Conservation (phyloP, 805 yeast genomes). For the Sungouiella blattae region DNA sequence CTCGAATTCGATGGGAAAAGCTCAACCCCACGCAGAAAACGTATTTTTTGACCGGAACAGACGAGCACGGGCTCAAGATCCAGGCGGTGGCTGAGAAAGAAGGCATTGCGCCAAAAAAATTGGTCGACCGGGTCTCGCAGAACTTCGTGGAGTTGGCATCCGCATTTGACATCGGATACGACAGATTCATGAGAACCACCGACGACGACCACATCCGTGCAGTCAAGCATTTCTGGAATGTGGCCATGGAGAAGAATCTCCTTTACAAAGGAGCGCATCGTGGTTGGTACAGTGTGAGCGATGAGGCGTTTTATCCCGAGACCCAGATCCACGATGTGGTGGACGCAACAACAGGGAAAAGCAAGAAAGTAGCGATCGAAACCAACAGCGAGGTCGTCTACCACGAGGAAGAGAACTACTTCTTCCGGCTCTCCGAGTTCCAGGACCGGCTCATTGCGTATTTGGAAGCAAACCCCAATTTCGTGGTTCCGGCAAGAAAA, state of each 20-base stretch:
- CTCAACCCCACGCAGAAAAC: slow-evolving; percentile 33
- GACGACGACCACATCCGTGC: slow-evolving; percentile 71
- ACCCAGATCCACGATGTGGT: slow-evolving; percentile 52
- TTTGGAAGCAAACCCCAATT: slow-evolving; percentile 48
- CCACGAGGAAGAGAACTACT: slow-evolving; percentile 82
- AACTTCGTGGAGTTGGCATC: slow-evolving; percentile 64
- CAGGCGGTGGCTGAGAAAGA: slow-evolving; percentile 71
- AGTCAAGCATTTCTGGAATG: slow-evolving; percentile 68
- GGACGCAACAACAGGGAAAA: slow-evolving; percentile 23
- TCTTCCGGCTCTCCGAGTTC: slow-evolving; percentile 69
- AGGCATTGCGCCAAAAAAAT: slow-evolving; percentile 50
- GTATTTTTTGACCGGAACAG: slow-evolving; percentile 85
- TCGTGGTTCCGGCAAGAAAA: slow-evolving; percentile 64
- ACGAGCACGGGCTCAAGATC: slow-evolving; percentile 94
- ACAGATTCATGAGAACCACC: slow-evolving; percentile 87
- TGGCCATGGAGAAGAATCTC: slow-evolving; percentile 53
- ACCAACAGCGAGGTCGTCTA: slow-evolving; percentile 71
- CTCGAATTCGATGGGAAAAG: slow-evolving; percentile 67
- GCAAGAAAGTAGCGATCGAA: slow-evolving; percentile 52
- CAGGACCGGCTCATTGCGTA: slow-evolving; percentile 49
- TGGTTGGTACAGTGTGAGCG: slow-evolving; percentile 95
- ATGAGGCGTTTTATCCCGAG: slow-evolving; percentile 91
- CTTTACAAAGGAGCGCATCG: slow-evolving; percentile 80
- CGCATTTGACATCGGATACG: slow-evolving; percentile 54
- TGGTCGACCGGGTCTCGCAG: slow-evolving; percentile 67